These are phyloP conservation scores for Fusarium phyllophilum DNA, from an alignment of 2,329 filamentous ascomycete species.

Conservation along the genomic window DNA sequence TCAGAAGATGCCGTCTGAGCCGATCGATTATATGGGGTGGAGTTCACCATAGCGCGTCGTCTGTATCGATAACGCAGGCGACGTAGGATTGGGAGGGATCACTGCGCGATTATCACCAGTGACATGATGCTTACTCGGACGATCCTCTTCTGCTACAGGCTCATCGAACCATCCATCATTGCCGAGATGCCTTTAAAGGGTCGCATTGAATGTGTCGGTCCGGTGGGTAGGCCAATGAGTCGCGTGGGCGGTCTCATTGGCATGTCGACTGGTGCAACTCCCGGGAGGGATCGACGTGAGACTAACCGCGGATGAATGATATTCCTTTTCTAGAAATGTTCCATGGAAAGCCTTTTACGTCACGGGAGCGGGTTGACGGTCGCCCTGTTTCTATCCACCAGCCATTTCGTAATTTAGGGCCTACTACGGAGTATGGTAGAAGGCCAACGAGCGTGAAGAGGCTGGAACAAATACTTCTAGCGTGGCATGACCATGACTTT, in stretches of 20 bases:
- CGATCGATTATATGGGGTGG: constrained; percentile 16
- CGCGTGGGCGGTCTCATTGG: neutral
- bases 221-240: constrained; percentile 15
- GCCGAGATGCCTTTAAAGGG: neutral
- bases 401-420: neutral
- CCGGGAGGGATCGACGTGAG: constrained; percentile 13
- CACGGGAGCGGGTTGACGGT: constrained; percentile 11
- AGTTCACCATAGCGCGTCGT: neutral
- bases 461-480: neutral
- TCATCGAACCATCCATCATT: constrained; percentile 21
- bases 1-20: constrained; percentile 33
- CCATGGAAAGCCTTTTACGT: constrained; percentile 24
- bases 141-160: constrained; percentile 1
- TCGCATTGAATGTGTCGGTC: constrained; percentile 8
- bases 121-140: constrained; percentile 2
- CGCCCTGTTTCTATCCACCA: constrained; percentile 5
- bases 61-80: neutral
- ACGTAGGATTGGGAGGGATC: neutral
- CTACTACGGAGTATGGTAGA: too few species aligned
- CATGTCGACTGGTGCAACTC: neutral
- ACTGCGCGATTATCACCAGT: constrained; percentile 17
- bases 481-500: neutral
- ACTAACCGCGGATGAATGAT: constrained; percentile 15
- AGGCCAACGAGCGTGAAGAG: neutral
- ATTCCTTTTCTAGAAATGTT: constrained; percentile 33